These are phyloP conservation scores for Saccharomycodes ludwigii DNA, from an alignment of 805 yeast genomes.

Conservation along the genomic window DNA sequence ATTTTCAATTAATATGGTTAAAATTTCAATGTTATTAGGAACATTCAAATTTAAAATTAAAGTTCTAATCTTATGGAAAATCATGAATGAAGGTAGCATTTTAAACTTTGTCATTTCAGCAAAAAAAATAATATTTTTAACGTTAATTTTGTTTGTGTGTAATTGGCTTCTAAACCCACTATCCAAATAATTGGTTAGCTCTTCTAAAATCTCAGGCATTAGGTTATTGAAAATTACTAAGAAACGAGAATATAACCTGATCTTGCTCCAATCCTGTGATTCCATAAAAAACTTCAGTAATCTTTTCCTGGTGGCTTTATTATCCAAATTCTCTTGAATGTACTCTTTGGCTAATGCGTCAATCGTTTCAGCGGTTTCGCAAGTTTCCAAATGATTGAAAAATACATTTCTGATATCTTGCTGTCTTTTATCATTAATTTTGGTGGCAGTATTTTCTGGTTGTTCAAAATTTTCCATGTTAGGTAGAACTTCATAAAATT, in stretches of 20 bases:
- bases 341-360: slow-evolving; percentile 36
- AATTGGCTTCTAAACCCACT: slow-evolving; percentile 49
- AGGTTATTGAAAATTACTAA: slow-evolving; percentile 43
- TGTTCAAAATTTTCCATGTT: slow-evolving; percentile 23
- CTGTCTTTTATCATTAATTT: slow-evolving; percentile 14
- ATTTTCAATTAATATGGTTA: slow-evolving; percentile 59
- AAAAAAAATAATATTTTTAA: slow-evolving; percentile 49
- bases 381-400: slow-evolving; percentile 30
- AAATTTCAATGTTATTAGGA: slow-evolving; percentile 52
- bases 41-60: slow-evolving; percentile 40
- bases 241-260: slow-evolving; percentile 50
- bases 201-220: slow-evolving; percentile 39
- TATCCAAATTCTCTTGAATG: slow-evolving; percentile 41
- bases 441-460: slow-evolving; percentile 7
- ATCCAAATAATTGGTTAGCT: slow-evolving; percentile 44
- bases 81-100: slow-evolving; percentile 54
- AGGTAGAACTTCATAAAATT: slow-evolving; percentile 51
- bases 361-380: slow-evolving; percentile 34
- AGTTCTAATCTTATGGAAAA: slow-evolving; percentile 60
- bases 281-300: slow-evolving; percentile 44
- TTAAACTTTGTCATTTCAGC: slow-evolving; percentile 69
- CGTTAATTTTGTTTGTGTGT: slow-evolving; percentile 37
- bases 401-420: slow-evolving; percentile 27
- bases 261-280: slow-evolving; percentile 31
- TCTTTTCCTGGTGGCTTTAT: slow-evolving; percentile 60